Evolutionary conservation across 169 alveolate species (phyloP), one percentile per base, ranked within the genome.

Genomic region (Plasmodium knowlesi): DNA sequence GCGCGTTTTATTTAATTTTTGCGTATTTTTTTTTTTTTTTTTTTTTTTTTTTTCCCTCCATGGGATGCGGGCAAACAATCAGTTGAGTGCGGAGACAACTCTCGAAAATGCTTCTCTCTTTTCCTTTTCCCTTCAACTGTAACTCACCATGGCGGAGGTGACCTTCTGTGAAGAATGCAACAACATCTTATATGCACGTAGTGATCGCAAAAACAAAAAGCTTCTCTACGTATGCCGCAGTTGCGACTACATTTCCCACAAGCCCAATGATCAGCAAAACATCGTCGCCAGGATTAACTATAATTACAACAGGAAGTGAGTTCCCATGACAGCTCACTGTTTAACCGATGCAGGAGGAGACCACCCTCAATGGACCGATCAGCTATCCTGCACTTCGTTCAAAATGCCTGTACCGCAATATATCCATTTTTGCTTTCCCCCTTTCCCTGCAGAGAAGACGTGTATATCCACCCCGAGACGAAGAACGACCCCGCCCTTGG

Each of bases 401-500:
- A 43, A 1, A 43, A 43, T 43, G n/a, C 5, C 54, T 43, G n/a
- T 43, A 43, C 54, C 54, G 0, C 8, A 2, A 43, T 43, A 43
- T 43, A 43, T 10, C n/a, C 54, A 41, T 12, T 12, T 39, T 10
- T 10, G 12, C 50, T 16, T 9, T 9, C 54, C 12, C 16, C 54
- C n/a, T 16, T 3, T 3, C 54, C 16, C 9, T 10, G n/a, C 91
- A 97, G 98, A 74, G 99, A 97, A 76, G 98, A 97, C 85, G 95
- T 97, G 39, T 91, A 96, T 54, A 96, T 98, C 25, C 96, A 97
- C 61, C 97, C 97, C 12, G 98, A 95, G 54, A 92, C 98, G 39
- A 94, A 96, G 70, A 97, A 97, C 84, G 99, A 98, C 86, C 99
- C 99, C 14, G 97, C 99, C 3, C 95, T 98, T 39, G 99, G 99